Conservation (phyloP, 1,284 basidiomycete genomes). For the Ceratobasidium sp. region DNA sequence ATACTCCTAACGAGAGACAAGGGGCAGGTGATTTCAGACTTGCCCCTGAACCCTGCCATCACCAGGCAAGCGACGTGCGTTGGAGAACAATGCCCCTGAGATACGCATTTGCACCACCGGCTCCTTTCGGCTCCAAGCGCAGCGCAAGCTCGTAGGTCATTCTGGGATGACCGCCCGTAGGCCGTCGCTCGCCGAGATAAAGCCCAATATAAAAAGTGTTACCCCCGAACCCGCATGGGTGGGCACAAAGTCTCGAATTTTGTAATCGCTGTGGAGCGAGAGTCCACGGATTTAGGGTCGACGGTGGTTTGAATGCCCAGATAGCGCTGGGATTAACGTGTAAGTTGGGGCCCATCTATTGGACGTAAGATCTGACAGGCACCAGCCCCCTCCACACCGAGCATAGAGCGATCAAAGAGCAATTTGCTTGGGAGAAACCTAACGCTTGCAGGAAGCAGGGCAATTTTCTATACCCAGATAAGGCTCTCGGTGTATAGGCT, state of each 20-base stretch:
- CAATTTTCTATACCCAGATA: not conserved
- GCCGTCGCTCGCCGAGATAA: conserved; percentile 3
- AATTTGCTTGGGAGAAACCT: conserved; percentile 1
- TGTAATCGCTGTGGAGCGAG: conserved; percentile 19
- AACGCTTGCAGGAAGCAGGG: no score
- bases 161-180: not conserved
- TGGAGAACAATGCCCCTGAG: conserved; percentile 28
- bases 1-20: not conserved
- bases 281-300: conserved; percentile 10
- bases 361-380: conserved; percentile 5
- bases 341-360: not conserved
- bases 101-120: conserved; percentile 8
- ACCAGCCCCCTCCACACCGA: not conserved
- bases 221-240: conserved; percentile 13
- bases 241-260: conserved; percentile 11
- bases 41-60: conserved; percentile 27
- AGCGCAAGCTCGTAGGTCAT: not conserved
- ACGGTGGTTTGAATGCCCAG: conserved; percentile 2
- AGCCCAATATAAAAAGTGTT: not conserved
- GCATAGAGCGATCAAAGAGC: not conserved
- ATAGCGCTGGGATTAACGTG: not conserved
- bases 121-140: conserved; percentile 6
- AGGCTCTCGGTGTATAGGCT: conserved; percentile 9
- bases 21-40: conserved; percentile 23
- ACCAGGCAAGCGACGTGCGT: not conserved